phyloP scores from a whole-genome alignment of 306 rosid genomes.

The Alnus rubra region DNA sequence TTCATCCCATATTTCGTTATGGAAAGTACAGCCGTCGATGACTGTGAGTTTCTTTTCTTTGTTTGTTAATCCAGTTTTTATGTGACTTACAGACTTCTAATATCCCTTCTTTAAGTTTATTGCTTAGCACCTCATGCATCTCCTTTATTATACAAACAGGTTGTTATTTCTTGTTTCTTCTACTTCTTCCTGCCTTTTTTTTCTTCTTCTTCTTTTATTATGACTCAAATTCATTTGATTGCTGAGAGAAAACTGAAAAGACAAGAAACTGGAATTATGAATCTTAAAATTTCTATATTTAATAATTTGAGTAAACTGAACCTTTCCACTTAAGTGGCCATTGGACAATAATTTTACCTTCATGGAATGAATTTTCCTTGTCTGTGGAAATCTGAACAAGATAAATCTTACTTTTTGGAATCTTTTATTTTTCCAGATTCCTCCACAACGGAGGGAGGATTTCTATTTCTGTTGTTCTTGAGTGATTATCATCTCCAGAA shows the following conservation, averaged over 20 bases:
- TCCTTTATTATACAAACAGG: background rate
- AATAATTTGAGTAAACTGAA: background rate
- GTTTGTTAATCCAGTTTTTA: background rate
- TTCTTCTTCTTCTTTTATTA: background rate
- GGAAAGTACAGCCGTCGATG: background rate
- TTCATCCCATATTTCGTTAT: constrained; percentile 4
- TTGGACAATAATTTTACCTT: too few relatives aligned
- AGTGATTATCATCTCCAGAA: background rate
- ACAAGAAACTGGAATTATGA: background rate
- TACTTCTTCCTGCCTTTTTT: background rate
- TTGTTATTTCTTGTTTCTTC: background rate
- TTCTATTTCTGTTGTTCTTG: background rate
- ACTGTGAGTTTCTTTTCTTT: constrained; percentile 25
- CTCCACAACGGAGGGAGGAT: background rate
- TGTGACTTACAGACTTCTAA: background rate
- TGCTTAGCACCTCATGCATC: background rate
- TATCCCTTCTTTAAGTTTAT: background rate
- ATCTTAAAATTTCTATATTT: background rate
- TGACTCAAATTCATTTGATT: background rate
- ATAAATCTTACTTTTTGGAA: too few relatives aligned
- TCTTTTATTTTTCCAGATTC: background rate
- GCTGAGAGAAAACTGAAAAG: background rate
- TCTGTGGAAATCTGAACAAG: too few relatives aligned
- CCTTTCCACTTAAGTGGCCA: too few relatives aligned
- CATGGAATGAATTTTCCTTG: too few relatives aligned